Evolutionary conservation across 352 stramenopile genomes (phyloP).

Genomic region (Phytophthora citricola): DNA sequence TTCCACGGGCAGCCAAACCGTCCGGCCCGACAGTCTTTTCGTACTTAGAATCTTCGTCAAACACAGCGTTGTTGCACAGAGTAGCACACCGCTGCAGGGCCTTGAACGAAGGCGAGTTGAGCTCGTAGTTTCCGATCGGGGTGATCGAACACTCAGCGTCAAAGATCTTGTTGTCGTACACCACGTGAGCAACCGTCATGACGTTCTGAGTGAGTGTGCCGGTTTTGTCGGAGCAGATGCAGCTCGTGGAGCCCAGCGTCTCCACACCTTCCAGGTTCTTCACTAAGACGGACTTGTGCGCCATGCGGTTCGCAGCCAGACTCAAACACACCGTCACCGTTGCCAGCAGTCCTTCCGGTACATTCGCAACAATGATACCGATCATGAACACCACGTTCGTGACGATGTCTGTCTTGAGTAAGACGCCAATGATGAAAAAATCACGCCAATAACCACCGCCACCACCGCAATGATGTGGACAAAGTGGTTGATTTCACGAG

Average conservation of each 20-base stretch:
- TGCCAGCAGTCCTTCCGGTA: constrained; percentile 91
- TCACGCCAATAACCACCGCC: constrained; percentile 58
- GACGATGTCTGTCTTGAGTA: constrained; percentile 58
- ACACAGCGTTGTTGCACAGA: constrained; percentile 90
- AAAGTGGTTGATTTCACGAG: constrained; percentile 74
- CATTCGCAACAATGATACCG: constrained; percentile 96
- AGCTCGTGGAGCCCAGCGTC: constrained; percentile 92
- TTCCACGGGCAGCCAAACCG: constrained; percentile 50
- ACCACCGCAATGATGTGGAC: constrained; percentile 72
- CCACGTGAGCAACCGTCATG: constrained; percentile 93
- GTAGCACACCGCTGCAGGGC: constrained; percentile 85
- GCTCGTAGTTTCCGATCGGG: constrained; percentile 59
- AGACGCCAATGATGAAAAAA: constrained; percentile 66
- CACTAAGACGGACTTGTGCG: constrained; percentile 92
- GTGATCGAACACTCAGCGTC: constrained; percentile 83
- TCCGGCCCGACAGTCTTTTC: constrained; percentile 57
- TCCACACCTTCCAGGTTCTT: constrained; percentile 95
- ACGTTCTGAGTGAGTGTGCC: constrained; percentile 95
- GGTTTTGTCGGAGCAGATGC: constrained; percentile 95
- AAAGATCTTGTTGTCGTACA: constrained; percentile 82
- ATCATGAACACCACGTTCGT: constrained; percentile 93
- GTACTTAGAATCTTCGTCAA: constrained; percentile 77
- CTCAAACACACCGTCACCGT: constrained; percentile 94
- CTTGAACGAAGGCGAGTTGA: constrained; percentile 56
- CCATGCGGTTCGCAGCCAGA: constrained; percentile 91